Base-by-base conservation (phyloP, 306 rosid species). In the Crotalaria pallida region DNA sequence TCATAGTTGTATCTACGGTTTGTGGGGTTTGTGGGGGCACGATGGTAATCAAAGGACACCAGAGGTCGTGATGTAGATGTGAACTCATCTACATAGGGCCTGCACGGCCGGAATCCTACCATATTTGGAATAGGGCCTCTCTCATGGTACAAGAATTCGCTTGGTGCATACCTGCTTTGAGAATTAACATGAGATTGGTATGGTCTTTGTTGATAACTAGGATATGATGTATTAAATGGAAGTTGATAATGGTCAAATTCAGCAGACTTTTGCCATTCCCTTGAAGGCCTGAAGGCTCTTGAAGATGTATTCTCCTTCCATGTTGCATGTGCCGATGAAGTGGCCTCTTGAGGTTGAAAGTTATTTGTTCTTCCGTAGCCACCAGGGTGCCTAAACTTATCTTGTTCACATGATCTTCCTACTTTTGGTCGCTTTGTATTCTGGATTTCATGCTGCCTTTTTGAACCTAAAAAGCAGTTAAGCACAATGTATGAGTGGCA, bases 391-490 rank as follows among this genome's bases (percentile, higher is more conserved):
- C 72, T 57, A 13, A 52, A 72, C 80, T 72, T 78, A 63, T 65
- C 63, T n/a, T n/a, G 62, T 29, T 27, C 84, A 55, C 6, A 3
- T 1, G 74, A 48, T 53, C 77, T 82, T 77, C 75, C 73, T 71
- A 16, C 33, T 67, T 76, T 72, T 9, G 84, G 55, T 65, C 38
- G 67, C 79, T 74, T 75, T 17, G 58, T 71, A 43, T 41, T 75
- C 34, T 66, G 71, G 66, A 63, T 47, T 83, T 83, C 80, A 65
- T 33, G 80, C 27, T 33, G 70, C 41, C 52, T 33, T 63, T 81
- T 84, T 11, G 48, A 31, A 75, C 75, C 85, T 86, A 69, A 71
- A n/a, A n/a, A n/a, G n/a, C n/a, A n/a, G n/a, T n/a, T 57, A 74
- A 69, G 41, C 34, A 55, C 51, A 27, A 77, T 17, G 71, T 22